Evolutionary conservation across 495 filamentous ascomycete species (phyloP).

Genomic region (Trichocladium antarcticum): DNA sequence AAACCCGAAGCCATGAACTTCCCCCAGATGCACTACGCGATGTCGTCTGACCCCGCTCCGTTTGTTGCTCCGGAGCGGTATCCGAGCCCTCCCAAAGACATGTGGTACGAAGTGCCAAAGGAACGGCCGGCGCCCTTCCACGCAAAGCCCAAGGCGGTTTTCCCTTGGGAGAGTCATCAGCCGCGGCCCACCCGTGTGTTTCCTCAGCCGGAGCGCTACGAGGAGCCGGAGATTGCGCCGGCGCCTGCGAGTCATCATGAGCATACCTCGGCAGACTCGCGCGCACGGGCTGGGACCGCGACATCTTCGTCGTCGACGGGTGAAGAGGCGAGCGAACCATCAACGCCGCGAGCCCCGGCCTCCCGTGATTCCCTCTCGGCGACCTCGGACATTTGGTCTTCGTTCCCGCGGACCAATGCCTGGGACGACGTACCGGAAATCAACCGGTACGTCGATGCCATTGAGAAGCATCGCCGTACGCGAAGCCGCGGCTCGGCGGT

Average conservation of each 20-base stretch:
- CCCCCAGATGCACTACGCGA: constrained; percentile 58
- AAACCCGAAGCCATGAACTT: constrained; percentile 70
- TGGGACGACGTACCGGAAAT: constrained; percentile 85
- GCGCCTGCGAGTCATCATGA: constrained; percentile 11
- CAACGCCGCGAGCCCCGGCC: constrained; percentile 37
- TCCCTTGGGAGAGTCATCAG: constrained; percentile 70
- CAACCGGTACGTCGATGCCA: constrained; percentile 60
- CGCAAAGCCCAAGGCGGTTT: constrained; percentile 53
- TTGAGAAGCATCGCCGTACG: constrained; percentile 52
- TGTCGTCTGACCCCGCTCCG: constrained; percentile 57
- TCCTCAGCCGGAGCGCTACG: constrained; percentile 39
- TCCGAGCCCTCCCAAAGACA: constrained; percentile 69
- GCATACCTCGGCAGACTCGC: constrained; percentile 17
- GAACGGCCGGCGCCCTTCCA: constrained; percentile 45
- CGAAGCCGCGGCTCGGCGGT: constrained; percentile 46
- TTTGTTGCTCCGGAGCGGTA: constrained; percentile 66
- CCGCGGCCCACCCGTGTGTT: constrained; percentile 66
- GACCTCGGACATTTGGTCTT: constrained; percentile 49
- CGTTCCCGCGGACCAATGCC: constrained; percentile 56
- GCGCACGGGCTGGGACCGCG: constrained; percentile 24
- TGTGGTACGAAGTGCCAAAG: constrained; percentile 71
- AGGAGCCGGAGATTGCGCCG: constrained; percentile 7
- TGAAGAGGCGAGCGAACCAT: constrained; percentile 31
- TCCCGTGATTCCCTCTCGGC: constrained; percentile 29
- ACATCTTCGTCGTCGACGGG: constrained; percentile 27